Percentiles rank a stretch among this genome's conserved stretches.
phyloP scores from a whole-genome alignment of 176 grass and related monocot genomes.

The Triticum timopheevii region DNA sequence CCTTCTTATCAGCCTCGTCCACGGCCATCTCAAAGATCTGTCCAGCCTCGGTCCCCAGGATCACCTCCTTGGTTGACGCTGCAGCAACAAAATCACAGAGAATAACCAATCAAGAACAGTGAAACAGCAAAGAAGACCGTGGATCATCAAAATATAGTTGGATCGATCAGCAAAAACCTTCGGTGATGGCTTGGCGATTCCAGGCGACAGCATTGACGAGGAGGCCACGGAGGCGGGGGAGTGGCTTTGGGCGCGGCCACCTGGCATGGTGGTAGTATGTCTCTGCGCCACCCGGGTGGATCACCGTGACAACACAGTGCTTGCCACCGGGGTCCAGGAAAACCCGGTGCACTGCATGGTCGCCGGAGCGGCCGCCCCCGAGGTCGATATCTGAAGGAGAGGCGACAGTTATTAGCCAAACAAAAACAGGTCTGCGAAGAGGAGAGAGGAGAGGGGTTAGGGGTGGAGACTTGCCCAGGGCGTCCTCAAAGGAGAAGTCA shows the following conservation, averaged over 20 bases:
- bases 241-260: constrained; percentile 69
- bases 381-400: constrained; percentile 76
- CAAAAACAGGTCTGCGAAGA: background rate
- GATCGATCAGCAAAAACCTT: constrained; percentile 35
- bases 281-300: constrained; percentile 62
- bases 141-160: background rate
- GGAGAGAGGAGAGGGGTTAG: background rate
- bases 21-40: constrained; percentile 83
- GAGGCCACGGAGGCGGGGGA: constrained; percentile 66
- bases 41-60: constrained; percentile 76
- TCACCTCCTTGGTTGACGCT: constrained; percentile 95
- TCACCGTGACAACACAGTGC: constrained; percentile 83
- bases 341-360: constrained; percentile 82
- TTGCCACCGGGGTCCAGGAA: constrained; percentile 91
- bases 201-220: constrained; percentile 88
- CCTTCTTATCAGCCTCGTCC: constrained; percentile 90
- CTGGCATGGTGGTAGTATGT: constrained; percentile 95
- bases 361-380: constrained; percentile 64
- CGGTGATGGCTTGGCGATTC: constrained; percentile 90
- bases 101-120: background rate
- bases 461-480: constrained; percentile 13
- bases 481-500: constrained; percentile 79
- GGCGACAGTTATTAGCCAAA: background rate
- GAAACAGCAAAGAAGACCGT: background rate
- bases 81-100: constrained; percentile 10